Base-by-base conservation (phyloP, 75 land plant genomes). In the Selaginella tamariscina region DNA sequence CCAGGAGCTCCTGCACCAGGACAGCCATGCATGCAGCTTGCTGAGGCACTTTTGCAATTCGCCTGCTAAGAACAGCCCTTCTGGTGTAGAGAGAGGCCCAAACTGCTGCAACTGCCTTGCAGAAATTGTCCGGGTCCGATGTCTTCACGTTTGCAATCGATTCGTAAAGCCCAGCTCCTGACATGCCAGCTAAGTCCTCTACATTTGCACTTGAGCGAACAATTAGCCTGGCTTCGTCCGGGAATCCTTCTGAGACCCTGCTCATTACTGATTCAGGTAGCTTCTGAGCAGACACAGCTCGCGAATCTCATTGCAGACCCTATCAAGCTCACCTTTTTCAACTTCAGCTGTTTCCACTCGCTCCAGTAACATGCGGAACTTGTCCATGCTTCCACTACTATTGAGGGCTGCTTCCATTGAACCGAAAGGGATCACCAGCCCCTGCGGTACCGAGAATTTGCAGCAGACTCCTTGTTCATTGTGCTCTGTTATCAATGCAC, bases 151-250 rank as follows among this genome's bases (percentile, higher is more conserved):
- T 90, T 0, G 98, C 88, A 31, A 94, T 90, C 20, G 98, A 94
- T 2, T 94, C 98, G 69, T 94, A 94, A 1, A 94, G 78, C 28
- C 98, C 98, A 56, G 98, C 98, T 32, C 96, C 98, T 32, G 98
- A 94, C 96, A 89, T 89, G 54, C 98, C 98, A 65, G 96, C 96
- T 65, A 94, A 75, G 66, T 94, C 98, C 70, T 94, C 98, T n/a
- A 94, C 98, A 73, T 94, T 94, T 1, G 98, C 98, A 67, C 96
- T 94, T 8, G 98, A 94, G 5, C 98, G 75, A 1, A 83, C 98
- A 59, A 94, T 89, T 89, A 27, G 78, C 15, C 86, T 67, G 2
- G 85, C 70, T 59, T 75, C 56, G 0, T 2, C 30, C 8, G 88
- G 80, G 65, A 89, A 80, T 26, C 73, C 66, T 64, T 74, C 54